phyloP scores from a whole-genome alignment of 306 rosid species.

The Medicago truncatula region DNA sequence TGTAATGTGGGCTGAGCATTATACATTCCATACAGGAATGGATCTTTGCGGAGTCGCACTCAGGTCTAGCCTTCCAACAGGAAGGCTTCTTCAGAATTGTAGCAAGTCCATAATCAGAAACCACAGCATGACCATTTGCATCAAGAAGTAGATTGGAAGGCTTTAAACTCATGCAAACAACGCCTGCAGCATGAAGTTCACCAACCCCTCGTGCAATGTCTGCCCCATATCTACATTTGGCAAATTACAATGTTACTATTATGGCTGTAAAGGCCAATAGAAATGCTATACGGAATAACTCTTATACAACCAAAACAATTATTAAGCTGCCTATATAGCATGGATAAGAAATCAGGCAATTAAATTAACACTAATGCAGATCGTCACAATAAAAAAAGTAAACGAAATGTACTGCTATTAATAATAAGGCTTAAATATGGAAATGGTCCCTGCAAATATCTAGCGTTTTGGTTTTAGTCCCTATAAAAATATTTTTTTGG shows the following conservation, averaged over 20 bases:
- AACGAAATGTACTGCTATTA: neutral
- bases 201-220: constrained; percentile 98
- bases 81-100: constrained; percentile 87
- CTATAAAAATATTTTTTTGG: too few relatives aligned
- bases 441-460: too few relatives aligned
- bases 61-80: constrained; percentile 87
- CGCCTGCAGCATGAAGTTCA: constrained; percentile 98
- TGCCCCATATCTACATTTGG: constrained; percentile 82
- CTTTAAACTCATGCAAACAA: constrained; percentile 95
- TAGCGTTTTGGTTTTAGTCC: too few relatives aligned
- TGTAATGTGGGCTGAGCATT: constrained; percentile 95
- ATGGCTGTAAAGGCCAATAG: constrained; percentile 2
- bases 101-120: constrained; percentile 98
- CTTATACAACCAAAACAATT: constrained; percentile 14
- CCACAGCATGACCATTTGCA: constrained; percentile 81
- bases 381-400: neutral
- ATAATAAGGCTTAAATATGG: too few relatives aligned
- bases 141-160: constrained; percentile 98
- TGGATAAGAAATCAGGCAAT: constrained; percentile 36
- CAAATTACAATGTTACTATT: constrained; percentile 46
- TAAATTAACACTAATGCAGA: neutral
- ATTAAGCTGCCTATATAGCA: constrained; percentile 14
- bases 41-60: constrained; percentile 76
- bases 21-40: constrained; percentile 99
- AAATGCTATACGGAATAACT: constrained; percentile 21